Percentiles rank a stretch among this genome's conserved stretches.
Evolutionary conservation across 768 basidiomycete species (phyloP).

Genomic region (Leucocoprinus birnbaumii): DNA sequence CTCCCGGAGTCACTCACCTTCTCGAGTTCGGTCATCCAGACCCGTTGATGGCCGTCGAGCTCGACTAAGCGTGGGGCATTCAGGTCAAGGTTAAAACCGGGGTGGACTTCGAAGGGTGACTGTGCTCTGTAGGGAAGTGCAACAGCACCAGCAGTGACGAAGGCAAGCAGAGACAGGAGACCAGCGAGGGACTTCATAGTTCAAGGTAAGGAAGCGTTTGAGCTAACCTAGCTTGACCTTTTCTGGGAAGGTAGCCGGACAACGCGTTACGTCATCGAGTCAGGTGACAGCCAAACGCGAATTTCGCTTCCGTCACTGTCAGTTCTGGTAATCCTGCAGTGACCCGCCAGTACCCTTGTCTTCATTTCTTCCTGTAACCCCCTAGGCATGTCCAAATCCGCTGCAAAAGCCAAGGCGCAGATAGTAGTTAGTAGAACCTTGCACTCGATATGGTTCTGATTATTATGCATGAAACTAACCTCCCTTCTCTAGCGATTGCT

Average conservation of each 20-base stretch:
- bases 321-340: neutral
- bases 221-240: neutral
- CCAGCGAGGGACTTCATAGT: constrained; percentile 48
- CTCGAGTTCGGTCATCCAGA: constrained; percentile 87
- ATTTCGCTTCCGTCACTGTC: neutral
- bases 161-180: constrained; percentile 41
- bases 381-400: constrained; percentile 63
- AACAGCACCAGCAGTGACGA: constrained; percentile 40
- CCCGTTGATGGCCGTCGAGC: constrained; percentile 63
- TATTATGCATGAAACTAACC: constrained; percentile 12
- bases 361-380: neutral
- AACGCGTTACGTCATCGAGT: constrained; percentile 8
- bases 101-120: constrained; percentile 27
- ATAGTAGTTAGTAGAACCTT: constrained; percentile 61
- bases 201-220: constrained; percentile 13
- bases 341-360: neutral
- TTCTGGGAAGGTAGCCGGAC: neutral
- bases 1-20: constrained; percentile 50
- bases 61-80: constrained; percentile 72
- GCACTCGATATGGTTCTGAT: neutral
- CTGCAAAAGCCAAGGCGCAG: constrained; percentile 61
- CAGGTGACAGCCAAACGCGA: constrained; percentile 13
- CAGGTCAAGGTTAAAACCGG: constrained; percentile 74
- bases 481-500: constrained; percentile 62
- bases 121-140: constrained; percentile 29